Conservation (phyloP, 352 stramenopile genomes). For the Phytopythium boreale region DNA sequence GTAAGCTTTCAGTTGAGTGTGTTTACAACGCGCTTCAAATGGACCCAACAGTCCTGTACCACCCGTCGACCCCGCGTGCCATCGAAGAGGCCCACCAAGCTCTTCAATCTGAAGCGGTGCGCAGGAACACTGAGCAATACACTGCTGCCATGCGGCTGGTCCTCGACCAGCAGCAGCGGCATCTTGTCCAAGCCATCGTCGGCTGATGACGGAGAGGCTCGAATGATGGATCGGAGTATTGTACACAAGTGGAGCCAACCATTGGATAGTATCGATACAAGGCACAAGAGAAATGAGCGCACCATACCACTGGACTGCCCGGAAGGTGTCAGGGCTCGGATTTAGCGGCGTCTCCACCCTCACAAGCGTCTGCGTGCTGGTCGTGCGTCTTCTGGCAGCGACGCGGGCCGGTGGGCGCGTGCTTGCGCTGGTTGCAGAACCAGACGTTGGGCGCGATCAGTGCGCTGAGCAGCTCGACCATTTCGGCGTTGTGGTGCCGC, state of each 20-base stretch:
- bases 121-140: too few relatives aligned
- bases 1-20: too few relatives aligned
- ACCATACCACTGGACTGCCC: background rate
- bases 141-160: too few relatives aligned
- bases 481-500: conserved; percentile 13
- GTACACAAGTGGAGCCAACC: background rate
- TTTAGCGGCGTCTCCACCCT: background rate
- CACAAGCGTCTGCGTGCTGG: background rate
- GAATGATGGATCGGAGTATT: background rate
- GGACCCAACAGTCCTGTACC: too few relatives aligned
- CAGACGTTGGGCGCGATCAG: conserved; percentile 21
- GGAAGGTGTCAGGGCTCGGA: background rate
- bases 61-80: background rate
- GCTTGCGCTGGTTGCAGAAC: conserved; percentile 20
- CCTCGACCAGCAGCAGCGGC: too few relatives aligned
- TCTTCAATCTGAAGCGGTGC: background rate
- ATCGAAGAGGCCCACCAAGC: background rate
- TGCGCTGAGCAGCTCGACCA: conserved; percentile 17
- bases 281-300: too few relatives aligned
- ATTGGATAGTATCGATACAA: too few relatives aligned
- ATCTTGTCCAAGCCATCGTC: background rate
- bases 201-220: too few relatives aligned
- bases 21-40: too few relatives aligned
- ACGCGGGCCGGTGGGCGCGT: conserved; percentile 18
- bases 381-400: conserved; percentile 19